phyloP scores from a whole-genome alignment of 192 early-diverging fungal genomes.

The Chytriomyces sp. region DNA sequence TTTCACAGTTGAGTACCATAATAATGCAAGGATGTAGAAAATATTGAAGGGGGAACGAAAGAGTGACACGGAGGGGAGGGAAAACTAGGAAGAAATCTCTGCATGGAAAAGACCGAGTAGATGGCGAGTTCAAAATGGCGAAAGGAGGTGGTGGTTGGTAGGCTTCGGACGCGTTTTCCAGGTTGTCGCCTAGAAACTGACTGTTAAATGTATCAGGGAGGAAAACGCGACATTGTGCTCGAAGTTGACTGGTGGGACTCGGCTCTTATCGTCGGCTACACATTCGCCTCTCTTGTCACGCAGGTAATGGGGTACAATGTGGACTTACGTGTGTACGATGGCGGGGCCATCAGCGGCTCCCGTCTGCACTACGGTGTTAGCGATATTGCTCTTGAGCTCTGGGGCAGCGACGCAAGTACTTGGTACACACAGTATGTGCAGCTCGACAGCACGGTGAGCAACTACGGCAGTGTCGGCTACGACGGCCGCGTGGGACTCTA shows the following conservation, averaged over 20 bases:
- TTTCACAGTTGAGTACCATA: no score
- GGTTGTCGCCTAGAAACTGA: background rate
- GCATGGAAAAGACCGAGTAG: no score
- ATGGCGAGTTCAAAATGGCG: background rate
- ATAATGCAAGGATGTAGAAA: no score
- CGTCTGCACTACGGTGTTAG: background rate
- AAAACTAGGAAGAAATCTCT: no score
- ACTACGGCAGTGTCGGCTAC: background rate
- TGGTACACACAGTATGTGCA: background rate
- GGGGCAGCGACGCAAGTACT: background rate
- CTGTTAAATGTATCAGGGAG: background rate
- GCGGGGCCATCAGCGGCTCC: background rate
- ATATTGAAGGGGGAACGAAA: no score
- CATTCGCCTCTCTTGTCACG: background rate
- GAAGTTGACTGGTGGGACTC: slow-evolving; percentile 14
- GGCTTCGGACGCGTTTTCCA: no score
- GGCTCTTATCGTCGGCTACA: background rate
- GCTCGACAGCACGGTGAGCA: background rate
- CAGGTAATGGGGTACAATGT: slow-evolving; percentile 14
- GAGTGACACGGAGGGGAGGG: no score
- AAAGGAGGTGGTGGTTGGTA: background rate
- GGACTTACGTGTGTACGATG: slow-evolving; percentile 2
- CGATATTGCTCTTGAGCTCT: background rate
- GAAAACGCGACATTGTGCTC: slow-evolving; percentile 1
- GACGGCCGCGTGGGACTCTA: background rate